These are phyloP conservation scores for Crataegus laevigata DNA, from an alignment of 306 rosid species.

Conservation along the genomic window DNA sequence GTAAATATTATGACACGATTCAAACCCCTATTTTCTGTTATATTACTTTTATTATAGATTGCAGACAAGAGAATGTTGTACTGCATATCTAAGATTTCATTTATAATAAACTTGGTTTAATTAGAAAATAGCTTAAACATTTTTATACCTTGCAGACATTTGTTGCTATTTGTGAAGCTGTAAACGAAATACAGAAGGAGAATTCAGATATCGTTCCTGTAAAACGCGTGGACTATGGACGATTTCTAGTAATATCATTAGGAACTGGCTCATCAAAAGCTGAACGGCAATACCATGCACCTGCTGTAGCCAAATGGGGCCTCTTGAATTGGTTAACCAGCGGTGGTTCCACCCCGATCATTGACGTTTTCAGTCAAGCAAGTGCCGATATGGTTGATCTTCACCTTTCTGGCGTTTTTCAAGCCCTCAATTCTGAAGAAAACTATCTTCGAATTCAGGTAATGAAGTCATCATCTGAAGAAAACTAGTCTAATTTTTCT, in stretches of 20 bases:
- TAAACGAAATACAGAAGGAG: slow-evolving; percentile 10
- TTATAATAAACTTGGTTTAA: not conserved
- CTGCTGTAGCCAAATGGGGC: slow-evolving; percentile 45
- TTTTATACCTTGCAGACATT: slow-evolving; percentile 23
- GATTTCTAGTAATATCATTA: slow-evolving; percentile 39
- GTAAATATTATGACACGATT: slow-evolving; percentile 15
- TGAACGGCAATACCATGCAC: slow-evolving; percentile 24
- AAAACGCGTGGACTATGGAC: slow-evolving; percentile 11
- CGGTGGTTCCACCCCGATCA: slow-evolving; percentile 30
- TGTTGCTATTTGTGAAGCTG: slow-evolving; percentile 35
- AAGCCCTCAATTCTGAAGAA: not conserved
- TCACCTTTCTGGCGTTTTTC: slow-evolving; percentile 7
- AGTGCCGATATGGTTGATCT: slow-evolving; percentile 2
- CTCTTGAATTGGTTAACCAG: slow-evolving; percentile 27
- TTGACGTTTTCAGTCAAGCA: slow-evolving; percentile 25
- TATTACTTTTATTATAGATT: no score
- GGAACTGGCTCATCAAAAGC: slow-evolving; percentile 45
- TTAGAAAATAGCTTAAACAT: not conserved
- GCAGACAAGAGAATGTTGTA: not conserved
- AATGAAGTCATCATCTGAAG: no score
- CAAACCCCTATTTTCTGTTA: no score
- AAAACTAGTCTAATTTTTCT: no score
- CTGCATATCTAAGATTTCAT: not conserved
- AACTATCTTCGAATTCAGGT: slow-evolving; percentile 23
- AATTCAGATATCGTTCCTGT: slow-evolving; percentile 7